These are phyloP conservation scores for Triticum monococcum DNA, from an alignment of 176 grass and related monocot genomes.

Conservation along the genomic window DNA sequence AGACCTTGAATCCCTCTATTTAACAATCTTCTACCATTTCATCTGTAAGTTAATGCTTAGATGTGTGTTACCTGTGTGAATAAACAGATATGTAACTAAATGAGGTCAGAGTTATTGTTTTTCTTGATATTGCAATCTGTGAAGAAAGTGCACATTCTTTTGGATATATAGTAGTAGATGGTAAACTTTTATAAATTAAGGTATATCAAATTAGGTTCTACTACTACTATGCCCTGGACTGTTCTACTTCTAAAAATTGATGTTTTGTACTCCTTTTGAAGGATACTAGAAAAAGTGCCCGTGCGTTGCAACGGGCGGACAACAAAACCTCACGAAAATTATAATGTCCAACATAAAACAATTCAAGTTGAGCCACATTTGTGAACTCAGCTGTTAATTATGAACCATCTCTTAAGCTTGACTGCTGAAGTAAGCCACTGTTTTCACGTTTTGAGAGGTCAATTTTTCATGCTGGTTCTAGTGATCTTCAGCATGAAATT, in stretches of 20 bases:
- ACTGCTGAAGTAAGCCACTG: too few relatives aligned
- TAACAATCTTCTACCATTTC: constrained; percentile 13
- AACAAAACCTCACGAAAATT: too few relatives aligned
- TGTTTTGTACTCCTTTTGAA: constrained; percentile 38
- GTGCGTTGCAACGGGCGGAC: too few relatives aligned
- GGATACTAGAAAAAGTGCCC: too few relatives aligned
- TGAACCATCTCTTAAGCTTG: too few relatives aligned
- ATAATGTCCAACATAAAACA: too few relatives aligned
- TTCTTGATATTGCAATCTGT: neutral
- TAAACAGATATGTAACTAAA: neutral
- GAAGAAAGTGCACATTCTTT: neutral
- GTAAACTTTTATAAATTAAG: neutral
- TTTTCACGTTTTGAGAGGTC: too few relatives aligned
- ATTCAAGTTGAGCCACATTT: too few relatives aligned
- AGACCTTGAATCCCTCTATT: neutral
- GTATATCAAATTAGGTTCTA: neutral
- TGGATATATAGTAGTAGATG: neutral
- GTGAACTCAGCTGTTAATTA: too few relatives aligned
- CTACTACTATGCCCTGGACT: neutral
- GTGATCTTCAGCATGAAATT: too few relatives aligned
- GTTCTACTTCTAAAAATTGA: constrained; percentile 18
- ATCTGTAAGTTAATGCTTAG: neutral
- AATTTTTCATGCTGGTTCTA: too few relatives aligned
- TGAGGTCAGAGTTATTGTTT: constrained; percentile 10
- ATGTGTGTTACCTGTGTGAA: neutral